Percentiles rank a stretch among this genome's conserved stretches.
Conservation (phyloP, 331 rosid genomes). For the Quercus lobata region DNA sequence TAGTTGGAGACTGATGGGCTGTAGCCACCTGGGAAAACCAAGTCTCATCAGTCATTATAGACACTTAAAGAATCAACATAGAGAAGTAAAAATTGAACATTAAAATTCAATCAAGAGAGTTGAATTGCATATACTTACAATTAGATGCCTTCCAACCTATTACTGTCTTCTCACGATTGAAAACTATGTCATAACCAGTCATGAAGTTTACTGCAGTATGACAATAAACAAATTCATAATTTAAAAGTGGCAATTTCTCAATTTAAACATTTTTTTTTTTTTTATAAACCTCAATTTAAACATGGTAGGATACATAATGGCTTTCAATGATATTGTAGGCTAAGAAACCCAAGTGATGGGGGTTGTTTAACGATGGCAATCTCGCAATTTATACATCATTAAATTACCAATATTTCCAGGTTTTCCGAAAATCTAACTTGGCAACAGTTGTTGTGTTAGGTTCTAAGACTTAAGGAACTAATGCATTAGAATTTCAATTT, state of each 20-base stretch:
- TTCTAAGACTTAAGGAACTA: no score
- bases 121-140: conserved; percentile 43
- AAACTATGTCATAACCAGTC: conserved; percentile 63
- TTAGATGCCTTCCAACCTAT: conserved; percentile 30
- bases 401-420: no score
- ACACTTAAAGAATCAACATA: no score
- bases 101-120: background rate
- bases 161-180: conserved; percentile 64
- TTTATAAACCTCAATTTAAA: no score
- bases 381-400: no score
- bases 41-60: conserved; percentile 7
- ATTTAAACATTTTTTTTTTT: background rate
- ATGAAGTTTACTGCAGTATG: conserved; percentile 71
- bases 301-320: no score
- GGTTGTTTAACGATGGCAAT: no score
- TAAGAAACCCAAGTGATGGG: no score
- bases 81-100: background rate
- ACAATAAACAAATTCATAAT: conserved; percentile 10
- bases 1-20: conserved; percentile 13
- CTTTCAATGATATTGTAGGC: no score
- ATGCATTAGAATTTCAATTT: no score
- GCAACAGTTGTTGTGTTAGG: no score
- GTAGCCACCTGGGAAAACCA: conserved; percentile 47
- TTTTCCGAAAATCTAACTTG: no score
- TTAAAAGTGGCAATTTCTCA: background rate